phyloP scores from a whole-genome alignment of 176 grass and related monocot genomes.

The Musa itinerans region DNA sequence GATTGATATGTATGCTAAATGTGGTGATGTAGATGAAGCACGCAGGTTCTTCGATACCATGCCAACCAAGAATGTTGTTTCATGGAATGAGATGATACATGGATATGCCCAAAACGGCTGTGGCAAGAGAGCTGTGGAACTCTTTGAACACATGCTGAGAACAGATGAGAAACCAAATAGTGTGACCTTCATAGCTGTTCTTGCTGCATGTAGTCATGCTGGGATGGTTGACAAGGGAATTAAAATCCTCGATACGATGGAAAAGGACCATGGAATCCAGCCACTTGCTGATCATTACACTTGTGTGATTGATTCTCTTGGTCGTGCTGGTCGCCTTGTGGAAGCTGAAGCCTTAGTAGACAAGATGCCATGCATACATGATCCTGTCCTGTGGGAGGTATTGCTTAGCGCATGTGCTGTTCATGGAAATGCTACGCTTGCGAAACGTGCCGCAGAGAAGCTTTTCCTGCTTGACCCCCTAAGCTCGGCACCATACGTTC shows the following conservation, averaged over 20 bases:
- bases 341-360: constrained; percentile 55
- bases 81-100: constrained; percentile 99
- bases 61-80: constrained; percentile 62
- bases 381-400: constrained; percentile 78
- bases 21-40: constrained; percentile 57
- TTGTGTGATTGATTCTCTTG: constrained; percentile 74
- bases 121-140: constrained; percentile 47
- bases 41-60: constrained; percentile 54
- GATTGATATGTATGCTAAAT: constrained; percentile 88
- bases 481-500: constrained; percentile 70
- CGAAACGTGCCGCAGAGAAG: constrained; percentile 49
- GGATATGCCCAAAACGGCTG: constrained; percentile 75
- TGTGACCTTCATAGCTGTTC: constrained; percentile 66
- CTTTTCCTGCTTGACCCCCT: constrained; percentile 57
- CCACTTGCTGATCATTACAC: constrained; percentile 75
- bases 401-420: constrained; percentile 68
- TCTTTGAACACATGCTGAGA: constrained; percentile 67
- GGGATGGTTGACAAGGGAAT: constrained; percentile 53
- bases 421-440: constrained; percentile 64
- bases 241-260: constrained; percentile 55
- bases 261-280: constrained; percentile 37
- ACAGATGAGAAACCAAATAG: constrained; percentile 60
- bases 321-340: constrained; percentile 50
- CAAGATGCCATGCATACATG: constrained; percentile 54
- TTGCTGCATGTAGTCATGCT: constrained; percentile 68